Conservation (phyloP, 345 rosid species). For the Eucalyptus fibrosa region DNA sequence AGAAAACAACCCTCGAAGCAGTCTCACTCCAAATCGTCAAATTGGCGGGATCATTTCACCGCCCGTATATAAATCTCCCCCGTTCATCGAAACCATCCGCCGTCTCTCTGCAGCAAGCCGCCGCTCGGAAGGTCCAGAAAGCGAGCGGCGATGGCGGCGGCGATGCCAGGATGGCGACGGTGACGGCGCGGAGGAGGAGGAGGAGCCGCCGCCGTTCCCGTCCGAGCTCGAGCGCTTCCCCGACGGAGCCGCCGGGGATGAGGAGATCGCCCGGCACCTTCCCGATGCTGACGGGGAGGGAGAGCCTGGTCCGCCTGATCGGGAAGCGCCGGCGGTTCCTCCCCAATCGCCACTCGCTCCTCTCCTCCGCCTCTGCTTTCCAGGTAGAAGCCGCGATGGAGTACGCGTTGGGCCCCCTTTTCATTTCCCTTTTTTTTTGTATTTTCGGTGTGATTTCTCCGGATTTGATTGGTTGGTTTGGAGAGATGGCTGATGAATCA, state of each 20-base stretch:
- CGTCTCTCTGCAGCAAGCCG: not conserved
- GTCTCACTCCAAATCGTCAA: not conserved
- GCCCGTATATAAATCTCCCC: not conserved
- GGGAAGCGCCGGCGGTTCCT: constrained; percentile 70
- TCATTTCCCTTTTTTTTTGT: no score
- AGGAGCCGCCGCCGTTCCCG: not conserved
- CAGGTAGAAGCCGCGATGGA: constrained; percentile 5
- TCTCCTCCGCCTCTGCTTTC: constrained; percentile 16
- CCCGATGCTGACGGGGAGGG: constrained; percentile 54
- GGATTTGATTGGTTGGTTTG: not conserved
- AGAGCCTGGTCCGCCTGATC: constrained; percentile 57
- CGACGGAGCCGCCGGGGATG: not conserved
- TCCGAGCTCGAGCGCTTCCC: not conserved
- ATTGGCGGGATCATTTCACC: not conserved
- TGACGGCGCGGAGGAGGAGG: not conserved
- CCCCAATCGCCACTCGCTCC: constrained; percentile 38
- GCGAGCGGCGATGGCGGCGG: not conserved
- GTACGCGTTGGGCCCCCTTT: no score
- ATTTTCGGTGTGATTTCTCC: not conserved
- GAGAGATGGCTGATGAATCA: not conserved
- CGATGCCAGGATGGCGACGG: not conserved
- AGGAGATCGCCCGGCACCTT: not conserved
- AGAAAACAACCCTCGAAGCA: not conserved
- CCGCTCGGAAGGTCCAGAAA: not conserved
- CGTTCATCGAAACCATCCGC: not conserved